A percentile compares a stretch with the other conserved stretches of the same genome.
Evolutionary conservation across 805 yeast species (phyloP).

Genomic region (Candida andamanensis): DNA sequence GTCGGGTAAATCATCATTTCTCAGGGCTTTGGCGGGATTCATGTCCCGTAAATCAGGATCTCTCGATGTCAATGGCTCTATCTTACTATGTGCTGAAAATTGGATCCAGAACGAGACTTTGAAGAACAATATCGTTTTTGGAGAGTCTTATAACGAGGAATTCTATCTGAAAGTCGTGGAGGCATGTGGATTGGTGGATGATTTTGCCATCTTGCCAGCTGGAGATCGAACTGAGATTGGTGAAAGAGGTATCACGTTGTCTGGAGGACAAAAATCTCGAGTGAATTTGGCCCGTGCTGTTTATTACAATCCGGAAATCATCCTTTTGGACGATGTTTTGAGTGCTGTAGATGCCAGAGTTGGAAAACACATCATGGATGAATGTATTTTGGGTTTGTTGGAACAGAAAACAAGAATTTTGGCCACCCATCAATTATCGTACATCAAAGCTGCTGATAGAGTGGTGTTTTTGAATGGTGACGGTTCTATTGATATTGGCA

Average conservation of each 20-base stretch:
- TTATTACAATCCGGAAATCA: constrained; percentile 24
- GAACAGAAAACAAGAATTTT: constrained; percentile 26
- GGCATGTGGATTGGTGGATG: constrained; percentile 25
- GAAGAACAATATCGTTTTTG: constrained; percentile 27
- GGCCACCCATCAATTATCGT: constrained; percentile 33
- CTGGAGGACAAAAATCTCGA: constrained; percentile 37
- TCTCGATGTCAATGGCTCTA: constrained; percentile 22
- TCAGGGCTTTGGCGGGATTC: constrained; percentile 33
- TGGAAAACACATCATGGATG: constrained; percentile 31
- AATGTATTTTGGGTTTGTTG: constrained; percentile 22
- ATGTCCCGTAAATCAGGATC: constrained; percentile 29
- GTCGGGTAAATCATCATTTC: constrained; percentile 32
- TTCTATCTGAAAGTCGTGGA: constrained; percentile 19
- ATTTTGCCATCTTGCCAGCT: constrained; percentile 25
- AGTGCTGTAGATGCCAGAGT: constrained; percentile 36
- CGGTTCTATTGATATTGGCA: constrained; percentile 25
- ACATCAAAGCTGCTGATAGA: constrained; percentile 25
- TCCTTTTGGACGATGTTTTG: constrained; percentile 30
- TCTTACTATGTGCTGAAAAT: constrained; percentile 25
- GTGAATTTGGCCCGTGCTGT: constrained; percentile 32
- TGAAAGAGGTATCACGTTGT: constrained; percentile 31
- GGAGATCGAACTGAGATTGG: constrained; percentile 34
- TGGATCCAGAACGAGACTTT: constrained; percentile 34
- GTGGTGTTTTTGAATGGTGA: constrained; percentile 27
- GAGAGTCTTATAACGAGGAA: constrained; percentile 17